Base-by-base conservation (phyloP, 129 eudicot species). In the Flaveria linearis region DNA sequence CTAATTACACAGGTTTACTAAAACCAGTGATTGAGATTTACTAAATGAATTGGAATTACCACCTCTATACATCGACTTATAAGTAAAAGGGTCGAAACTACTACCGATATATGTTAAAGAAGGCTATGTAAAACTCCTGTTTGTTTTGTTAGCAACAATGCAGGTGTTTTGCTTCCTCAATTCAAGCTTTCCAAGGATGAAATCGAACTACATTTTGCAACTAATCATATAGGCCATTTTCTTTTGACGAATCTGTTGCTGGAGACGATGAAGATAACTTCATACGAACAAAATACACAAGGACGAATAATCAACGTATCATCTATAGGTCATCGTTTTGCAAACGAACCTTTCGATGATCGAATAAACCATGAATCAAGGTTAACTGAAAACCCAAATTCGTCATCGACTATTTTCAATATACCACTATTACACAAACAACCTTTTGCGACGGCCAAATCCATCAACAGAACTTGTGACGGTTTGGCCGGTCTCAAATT, bases 201-300 rank as follows among this genome's bases (percentile, higher is more conserved):
- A 73, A 80, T 80, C 26, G 83, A 80, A 73, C 65, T 78, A 10
- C 72, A 78, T 78, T 78, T 80, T 14, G 74, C 83, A 25, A 73
- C 78, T 41, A 52, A 52, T 52, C 50, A 45, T 45, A 8, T 45
- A 82, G 85, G 85, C 36, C 78, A 76, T 52, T 82, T 82, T 73
- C 79, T 77, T 65, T 82, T 82, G 85, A 77, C 78, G 22, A 82
- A 82, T 67, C 23, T 71, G 68, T 55, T 82, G 77, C 36, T 83
- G 53, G 86, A 78, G 53, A 78, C 69, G 33, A 83, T 83, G 86
- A 83, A 78, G 60, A 65, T 10, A n/a, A 82, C 85, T 77, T 73
- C 82, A 0, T 9, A 43, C 2, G 78, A 82, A 46, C 74, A 78
- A 23, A 45, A 69, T 28, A 57, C 63, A 52, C 71, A 71, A 64